These are phyloP conservation scores for Coniella vitis DNA, from an alignment of 2,329 filamentous ascomycete species.

Conservation along the genomic window DNA sequence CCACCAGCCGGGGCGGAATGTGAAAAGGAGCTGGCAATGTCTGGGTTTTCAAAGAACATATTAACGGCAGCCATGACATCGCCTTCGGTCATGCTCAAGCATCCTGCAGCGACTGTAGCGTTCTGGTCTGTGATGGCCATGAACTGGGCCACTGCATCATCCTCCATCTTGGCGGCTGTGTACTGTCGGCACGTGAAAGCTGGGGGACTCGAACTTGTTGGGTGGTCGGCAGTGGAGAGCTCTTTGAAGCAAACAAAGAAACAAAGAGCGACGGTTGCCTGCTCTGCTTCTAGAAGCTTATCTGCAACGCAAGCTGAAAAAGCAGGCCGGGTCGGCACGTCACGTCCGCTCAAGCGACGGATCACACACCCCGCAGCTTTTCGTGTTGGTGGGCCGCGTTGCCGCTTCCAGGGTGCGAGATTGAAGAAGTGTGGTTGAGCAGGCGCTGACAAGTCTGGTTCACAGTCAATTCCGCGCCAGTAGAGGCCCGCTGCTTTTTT, in stretches of 20 bases:
- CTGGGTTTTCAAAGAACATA: constrained; percentile 85
- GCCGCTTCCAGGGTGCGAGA: no score
- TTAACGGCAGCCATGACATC: constrained; percentile 81
- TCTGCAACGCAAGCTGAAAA: no score
- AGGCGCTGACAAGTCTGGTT: no score
- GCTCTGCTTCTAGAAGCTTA: neutral
- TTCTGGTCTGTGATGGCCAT: constrained; percentile 72
- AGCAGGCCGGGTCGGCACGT: no score
- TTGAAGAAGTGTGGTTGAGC: no score
- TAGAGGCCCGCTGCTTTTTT: no score
- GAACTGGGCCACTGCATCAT: constrained; percentile 65
- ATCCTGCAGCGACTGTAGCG: constrained; percentile 69
- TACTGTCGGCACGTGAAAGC: neutral
- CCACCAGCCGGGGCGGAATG: constrained; percentile 15
- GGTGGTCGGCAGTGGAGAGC: neutral
- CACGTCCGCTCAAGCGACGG: no score
- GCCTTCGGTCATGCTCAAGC: constrained; percentile 76
- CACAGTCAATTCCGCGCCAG: no score
- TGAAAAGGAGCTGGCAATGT: constrained; percentile 48
- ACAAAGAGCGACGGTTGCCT: neutral
- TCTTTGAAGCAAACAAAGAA: neutral
- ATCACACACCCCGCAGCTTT: no score
- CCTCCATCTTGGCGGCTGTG: constrained; percentile 53
- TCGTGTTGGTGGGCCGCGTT: no score
- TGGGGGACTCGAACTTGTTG: neutral